These are phyloP conservation scores for Tetrahymena thermophila DNA, from an alignment of 73 alveolate genomes.

Conservation along the genomic window DNA sequence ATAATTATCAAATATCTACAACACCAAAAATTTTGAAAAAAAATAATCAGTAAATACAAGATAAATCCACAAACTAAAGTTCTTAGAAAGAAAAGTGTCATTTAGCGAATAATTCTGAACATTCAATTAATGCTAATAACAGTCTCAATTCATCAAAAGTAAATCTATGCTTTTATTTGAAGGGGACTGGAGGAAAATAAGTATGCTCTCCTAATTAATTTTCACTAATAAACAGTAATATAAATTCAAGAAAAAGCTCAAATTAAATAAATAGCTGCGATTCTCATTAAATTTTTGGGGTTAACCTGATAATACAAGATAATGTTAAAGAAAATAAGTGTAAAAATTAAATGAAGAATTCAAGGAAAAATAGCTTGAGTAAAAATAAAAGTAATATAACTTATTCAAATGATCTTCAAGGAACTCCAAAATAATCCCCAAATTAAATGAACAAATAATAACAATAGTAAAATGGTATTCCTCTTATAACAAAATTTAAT, in stretches of 20 bases:
- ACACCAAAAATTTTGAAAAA: neutral
- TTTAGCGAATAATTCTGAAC: neutral
- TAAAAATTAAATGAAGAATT: neutral
- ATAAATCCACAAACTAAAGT: neutral
- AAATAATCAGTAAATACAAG: neutral
- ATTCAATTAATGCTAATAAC: neutral
- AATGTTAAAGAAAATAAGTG: neutral
- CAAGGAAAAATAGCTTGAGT: neutral
- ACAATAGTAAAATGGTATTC: neutral
- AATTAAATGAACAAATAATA: too few species aligned
- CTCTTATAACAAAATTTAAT: neutral
- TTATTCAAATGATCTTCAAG: neutral
- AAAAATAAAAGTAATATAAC: neutral
- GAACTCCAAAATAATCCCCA: neutral
- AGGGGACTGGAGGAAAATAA: neutral
- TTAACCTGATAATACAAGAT: neutral
- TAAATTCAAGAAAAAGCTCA: neutral
- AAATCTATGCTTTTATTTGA: neutral
- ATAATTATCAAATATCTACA: neutral
- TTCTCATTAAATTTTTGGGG: neutral
- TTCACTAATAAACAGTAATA: neutral
- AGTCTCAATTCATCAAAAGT: neutral
- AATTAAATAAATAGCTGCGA: neutral
- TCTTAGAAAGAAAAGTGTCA: neutral
- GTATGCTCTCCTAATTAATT: neutral